Percentiles rank a stretch among this genome's conserved stretches.
Evolutionary conservation across 192 early-diverging fungal genomes (phyloP).

Genomic region (Coemansia sp.): DNA sequence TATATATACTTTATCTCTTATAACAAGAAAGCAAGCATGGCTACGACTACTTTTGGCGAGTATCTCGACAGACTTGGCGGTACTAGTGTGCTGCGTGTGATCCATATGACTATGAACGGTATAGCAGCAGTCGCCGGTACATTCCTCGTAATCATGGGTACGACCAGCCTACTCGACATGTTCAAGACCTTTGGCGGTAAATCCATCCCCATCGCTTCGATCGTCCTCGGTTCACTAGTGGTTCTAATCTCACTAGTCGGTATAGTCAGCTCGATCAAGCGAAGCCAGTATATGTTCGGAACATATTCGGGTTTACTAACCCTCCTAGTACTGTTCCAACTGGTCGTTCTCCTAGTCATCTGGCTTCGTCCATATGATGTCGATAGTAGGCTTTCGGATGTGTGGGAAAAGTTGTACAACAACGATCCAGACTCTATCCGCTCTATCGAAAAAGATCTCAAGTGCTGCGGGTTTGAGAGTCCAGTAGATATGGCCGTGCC

Average conservation of each 20-base stretch:
- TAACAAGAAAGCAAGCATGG: conserved; percentile 21
- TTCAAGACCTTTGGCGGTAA: conserved; percentile 47
- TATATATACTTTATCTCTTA: neutral
- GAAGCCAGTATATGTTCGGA: conserved; percentile 42
- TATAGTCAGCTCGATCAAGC: conserved; percentile 52
- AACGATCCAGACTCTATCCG: conserved; percentile 53
- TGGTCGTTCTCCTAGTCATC: conserved; percentile 24
- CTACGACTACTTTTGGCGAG: conserved; percentile 24
- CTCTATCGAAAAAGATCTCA: conserved; percentile 58
- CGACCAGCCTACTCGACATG: conserved; percentile 22
- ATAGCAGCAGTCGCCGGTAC: conserved; percentile 29
- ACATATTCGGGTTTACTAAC: conserved; percentile 42
- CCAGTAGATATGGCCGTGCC: conserved; percentile 57
- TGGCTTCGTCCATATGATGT: conserved; percentile 45
- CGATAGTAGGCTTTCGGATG: conserved; percentile 40
- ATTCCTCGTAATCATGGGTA: conserved; percentile 33
- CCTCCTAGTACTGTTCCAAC: conserved; percentile 31
- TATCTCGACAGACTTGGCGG: conserved; percentile 34
- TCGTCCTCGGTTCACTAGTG: conserved; percentile 51
- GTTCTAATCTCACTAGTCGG: conserved; percentile 55
- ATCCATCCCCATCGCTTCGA: conserved; percentile 44
- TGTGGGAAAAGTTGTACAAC: conserved; percentile 61
- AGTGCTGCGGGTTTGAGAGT: conserved; percentile 59
- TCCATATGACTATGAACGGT: conserved; percentile 37
- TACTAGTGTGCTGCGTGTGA: conserved; percentile 23